Base-by-base conservation (phyloP, 176 grass and related monocot genomes). In the Luzula sylvatica region DNA sequence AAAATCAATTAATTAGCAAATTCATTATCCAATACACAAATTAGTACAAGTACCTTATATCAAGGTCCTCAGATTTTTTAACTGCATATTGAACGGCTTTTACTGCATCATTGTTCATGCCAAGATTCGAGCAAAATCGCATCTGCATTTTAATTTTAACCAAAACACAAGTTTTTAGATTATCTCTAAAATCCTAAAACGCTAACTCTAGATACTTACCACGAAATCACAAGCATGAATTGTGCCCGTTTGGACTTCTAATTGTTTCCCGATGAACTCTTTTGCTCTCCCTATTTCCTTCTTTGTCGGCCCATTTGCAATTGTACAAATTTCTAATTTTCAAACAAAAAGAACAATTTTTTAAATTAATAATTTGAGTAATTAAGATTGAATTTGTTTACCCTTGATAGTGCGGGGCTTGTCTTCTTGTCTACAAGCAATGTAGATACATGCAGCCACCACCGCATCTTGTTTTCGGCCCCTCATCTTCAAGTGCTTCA, bases 51-150 rank as follows among this genome's bases (percentile, higher is more conserved):
- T 21, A 94, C 87, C 87, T 86, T 68, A 94, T 94, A 72, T 94
- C 87, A 75, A 94, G 87, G 21, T 72, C 70, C 56, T 86, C 81
- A 61, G 82, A 86, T 48, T 68, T 79, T 18, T 66, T 53, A 23
- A 94, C 87, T 70, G 87, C 87, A 52, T 94, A 81, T 72, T 94
- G 77, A 54, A 82, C 87, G 55, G 87, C 87, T 78, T 86, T 94
- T 59, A 94, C 77, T 72, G 87, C 81, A 68, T 72, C 54, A 52
- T 94, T 86, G 59, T 83, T 86, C 87, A 94, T 86, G 25, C 87
- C 87, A 68, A 94, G 77, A 73, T 77, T 79, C 51, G 87, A 94
- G 46, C 82, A 94, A 56, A 86, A 94, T 42, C 82, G 81, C 65
- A 81, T 82, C 87, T 94, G 67, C 58, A 81, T n/a, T n/a, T n/a